Conservation (phyloP, 163 green algal genomes). For the Scenedesmus sp. region DNA sequence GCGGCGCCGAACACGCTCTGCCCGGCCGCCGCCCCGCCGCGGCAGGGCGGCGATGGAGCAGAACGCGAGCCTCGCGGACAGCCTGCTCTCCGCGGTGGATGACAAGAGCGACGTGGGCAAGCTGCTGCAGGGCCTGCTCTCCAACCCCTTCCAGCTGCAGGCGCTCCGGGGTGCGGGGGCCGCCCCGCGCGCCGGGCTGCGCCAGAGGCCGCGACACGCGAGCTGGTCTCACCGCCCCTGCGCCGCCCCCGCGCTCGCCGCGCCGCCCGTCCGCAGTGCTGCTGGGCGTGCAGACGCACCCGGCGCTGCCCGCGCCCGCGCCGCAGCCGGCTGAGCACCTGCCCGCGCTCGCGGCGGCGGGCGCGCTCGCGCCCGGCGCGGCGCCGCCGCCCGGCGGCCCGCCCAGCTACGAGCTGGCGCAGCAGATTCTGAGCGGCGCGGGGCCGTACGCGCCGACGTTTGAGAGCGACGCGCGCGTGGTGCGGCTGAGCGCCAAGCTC, state of each 20-base stretch:
- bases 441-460: conserved; percentile 12
- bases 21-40: no score
- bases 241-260: neutral
- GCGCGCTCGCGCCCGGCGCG: neutral
- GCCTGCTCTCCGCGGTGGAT: conserved; percentile 34
- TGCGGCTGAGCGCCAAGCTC: conserved; percentile 81
- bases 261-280: conserved; percentile 47
- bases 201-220: no score
- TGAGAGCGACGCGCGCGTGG: conserved; percentile 27
- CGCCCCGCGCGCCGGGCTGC: neutral
- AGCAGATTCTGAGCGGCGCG: conserved; percentile 35
- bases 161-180: conserved; percentile 48
- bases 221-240: neutral
- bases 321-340: conserved; percentile 17
- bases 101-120: conserved; percentile 49
- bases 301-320: conserved; percentile 52
- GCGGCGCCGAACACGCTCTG: no score
- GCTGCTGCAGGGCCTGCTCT: conserved; percentile 58
- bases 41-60: conserved; percentile 37
- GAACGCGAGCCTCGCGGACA: conserved; percentile 33
- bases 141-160: conserved; percentile 62
- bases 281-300: conserved; percentile 62
- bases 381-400: neutral
- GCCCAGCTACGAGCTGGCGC: conserved; percentile 26
- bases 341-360: conserved; percentile 10